Evolutionary conservation across 2,329 filamentous ascomycete genomes (phyloP).

Genomic region (Paecilomyces sp.): DNA sequence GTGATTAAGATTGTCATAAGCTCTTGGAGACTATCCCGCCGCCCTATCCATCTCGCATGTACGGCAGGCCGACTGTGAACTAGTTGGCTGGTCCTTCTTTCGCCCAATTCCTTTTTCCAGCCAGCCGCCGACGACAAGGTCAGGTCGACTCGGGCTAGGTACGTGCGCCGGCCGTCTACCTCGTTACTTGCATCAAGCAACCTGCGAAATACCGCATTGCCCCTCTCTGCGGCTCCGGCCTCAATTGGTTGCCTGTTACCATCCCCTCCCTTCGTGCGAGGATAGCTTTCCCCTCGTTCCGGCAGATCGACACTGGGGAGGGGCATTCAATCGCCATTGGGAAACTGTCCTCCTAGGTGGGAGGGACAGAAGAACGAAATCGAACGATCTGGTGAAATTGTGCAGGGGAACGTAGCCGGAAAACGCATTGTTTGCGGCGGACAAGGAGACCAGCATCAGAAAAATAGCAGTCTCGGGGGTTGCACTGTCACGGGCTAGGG

Average conservation of each 20-base stretch:
- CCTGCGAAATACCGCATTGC: conserved; percentile 6
- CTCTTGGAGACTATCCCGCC: background rate
- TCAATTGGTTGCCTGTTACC: conserved; percentile 1
- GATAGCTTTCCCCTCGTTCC: conserved; percentile 7
- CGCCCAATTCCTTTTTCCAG: conserved; percentile 1
- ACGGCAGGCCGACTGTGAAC: conserved; percentile 1
- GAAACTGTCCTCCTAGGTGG: background rate
- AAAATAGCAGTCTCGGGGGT: background rate
- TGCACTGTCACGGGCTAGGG: background rate
- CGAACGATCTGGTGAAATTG: background rate
- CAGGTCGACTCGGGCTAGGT: conserved; percentile 1
- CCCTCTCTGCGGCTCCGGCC: background rate
- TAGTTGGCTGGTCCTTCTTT: background rate
- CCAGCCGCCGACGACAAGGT: background rate
- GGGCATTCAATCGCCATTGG: conserved; percentile 1
- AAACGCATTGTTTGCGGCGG: conserved; percentile 13
- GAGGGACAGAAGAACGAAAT: background rate
- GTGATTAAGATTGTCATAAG: background rate
- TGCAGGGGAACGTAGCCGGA: conserved; percentile 1
- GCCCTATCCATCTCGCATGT: background rate
- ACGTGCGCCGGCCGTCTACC: conserved; percentile 5
- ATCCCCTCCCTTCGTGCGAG: conserved; percentile 5
- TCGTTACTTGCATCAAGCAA: conserved; percentile 11
- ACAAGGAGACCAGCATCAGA: background rate
- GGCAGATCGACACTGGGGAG: conserved; percentile 9